Conservation (phyloP, 2,329 filamentous ascomycete genomes). For the Dothistroma septosporum region DNA sequence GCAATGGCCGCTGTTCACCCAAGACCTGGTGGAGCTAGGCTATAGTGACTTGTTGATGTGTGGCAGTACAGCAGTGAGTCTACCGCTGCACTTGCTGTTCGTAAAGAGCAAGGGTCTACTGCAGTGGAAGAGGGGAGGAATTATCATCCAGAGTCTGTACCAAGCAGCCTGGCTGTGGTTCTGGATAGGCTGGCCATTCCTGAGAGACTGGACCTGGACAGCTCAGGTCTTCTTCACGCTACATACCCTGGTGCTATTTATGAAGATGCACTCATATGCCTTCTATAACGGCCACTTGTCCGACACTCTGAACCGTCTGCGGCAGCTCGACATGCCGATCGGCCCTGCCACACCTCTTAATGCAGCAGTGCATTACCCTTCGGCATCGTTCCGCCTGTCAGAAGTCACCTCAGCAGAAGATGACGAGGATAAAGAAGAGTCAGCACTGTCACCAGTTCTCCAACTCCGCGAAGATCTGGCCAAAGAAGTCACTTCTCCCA, state of each 20-base stretch:
- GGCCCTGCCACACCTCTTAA: conserved; percentile 44
- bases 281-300: conserved; percentile 97
- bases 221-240: conserved; percentile 91
- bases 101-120: conserved; percentile 31
- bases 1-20: conserved; percentile 83
- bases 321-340: conserved; percentile 68
- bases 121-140: conserved; percentile 65
- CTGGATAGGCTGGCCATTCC: conserved; percentile 76
- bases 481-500: conserved; percentile 82
- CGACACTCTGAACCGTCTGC: conserved; percentile 76
- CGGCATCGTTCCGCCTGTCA: conserved; percentile 46
- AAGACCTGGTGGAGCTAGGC: conserved; percentile 83
- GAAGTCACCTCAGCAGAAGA: conserved; percentile 40
- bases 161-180: conserved; percentile 73
- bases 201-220: conserved; percentile 91
- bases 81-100: conserved; percentile 18
- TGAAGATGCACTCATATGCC: conserved; percentile 99
- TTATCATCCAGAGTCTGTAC: conserved; percentile 76
- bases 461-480: conserved; percentile 82
- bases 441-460: conserved; percentile 45
- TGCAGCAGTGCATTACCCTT: conserved; percentile 65
- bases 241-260: conserved; percentile 84
- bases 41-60: conserved; percentile 78
- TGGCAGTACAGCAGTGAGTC: conserved; percentile 14
- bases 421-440: conserved; percentile 42